Evolutionary conservation across 805 yeast species (phyloP), one percentile per base, ranked within the genome.

Genomic region (Torulaspora franciscae): DNA sequence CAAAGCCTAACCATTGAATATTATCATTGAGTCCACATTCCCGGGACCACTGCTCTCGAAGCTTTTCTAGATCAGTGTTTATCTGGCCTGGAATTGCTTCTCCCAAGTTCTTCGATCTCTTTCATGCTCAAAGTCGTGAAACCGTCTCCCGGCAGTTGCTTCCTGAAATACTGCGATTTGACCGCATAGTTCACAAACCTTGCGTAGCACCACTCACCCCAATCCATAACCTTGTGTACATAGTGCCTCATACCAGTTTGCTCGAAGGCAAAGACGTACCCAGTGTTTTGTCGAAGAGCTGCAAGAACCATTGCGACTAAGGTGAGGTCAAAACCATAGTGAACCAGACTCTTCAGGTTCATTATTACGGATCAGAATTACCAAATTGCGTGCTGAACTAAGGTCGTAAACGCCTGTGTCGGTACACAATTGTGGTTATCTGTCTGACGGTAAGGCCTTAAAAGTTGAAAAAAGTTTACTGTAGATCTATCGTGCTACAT

Each of bases 271-370:
- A 64, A 66, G 53, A 75, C 76, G 37, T 81, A 70, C 0, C 97
- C 97, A 0, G 96, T 85, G 50, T 85, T 81, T 50, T 88, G 76
- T 61, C 87, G 83, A 42, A 90, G 75, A 3, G 95, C 95, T 0
- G 97, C 96, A 35, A 91, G 69, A 10, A 90, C 71, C 62, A 93
- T 79, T 2, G 96, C 85, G 7, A 87, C 69, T 46, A 90, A 70
- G 3, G 90, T 78, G 50, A 89, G 73, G 60, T 90, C 97, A 45
- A 88, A 57, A 0, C 91, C 77, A 55, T 79, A 77, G 65, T 88
- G 96, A 8, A 84, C 37, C 63, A 45, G 13, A 37, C 54, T 45
- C 10, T 45, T 41, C 9, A 56, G 9, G 25, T 52, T 33, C 60
- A 56, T 56, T 11, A 17, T 37, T 37, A 24, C 19, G 7, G 17